These are phyloP conservation scores for Taiozyma onychis DNA, from an alignment of 1,139 yeast genomes.

Conservation along the genomic window DNA sequence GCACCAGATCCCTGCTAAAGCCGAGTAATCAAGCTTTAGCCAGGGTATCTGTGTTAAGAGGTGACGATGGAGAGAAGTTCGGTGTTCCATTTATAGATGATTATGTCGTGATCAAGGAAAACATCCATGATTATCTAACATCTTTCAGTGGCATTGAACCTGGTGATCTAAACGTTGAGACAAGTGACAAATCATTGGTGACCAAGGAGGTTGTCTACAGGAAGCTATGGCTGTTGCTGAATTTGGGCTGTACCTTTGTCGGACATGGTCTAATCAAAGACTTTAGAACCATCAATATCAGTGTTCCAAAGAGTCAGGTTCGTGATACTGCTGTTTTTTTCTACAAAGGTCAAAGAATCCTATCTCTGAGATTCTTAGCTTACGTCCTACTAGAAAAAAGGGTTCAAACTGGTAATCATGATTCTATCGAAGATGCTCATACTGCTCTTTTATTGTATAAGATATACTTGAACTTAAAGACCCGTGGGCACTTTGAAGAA, in stretches of 20 bases:
- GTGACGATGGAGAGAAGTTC: slow-evolving; percentile 55
- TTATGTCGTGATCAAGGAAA: slow-evolving; percentile 69
- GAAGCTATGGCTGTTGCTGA: slow-evolving; percentile 80
- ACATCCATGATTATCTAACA: slow-evolving; percentile 81
- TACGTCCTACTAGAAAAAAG: slow-evolving; percentile 68
- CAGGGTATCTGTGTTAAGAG: slow-evolving; percentile 81
- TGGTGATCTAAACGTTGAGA: slow-evolving; percentile 76
- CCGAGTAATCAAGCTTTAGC: slow-evolving; percentile 82
- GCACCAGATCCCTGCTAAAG: slow-evolving; percentile 58
- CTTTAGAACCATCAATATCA: slow-evolving; percentile 86
- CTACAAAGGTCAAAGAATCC: slow-evolving; percentile 64
- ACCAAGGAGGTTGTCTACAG: slow-evolving; percentile 82
- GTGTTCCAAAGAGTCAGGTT: slow-evolving; percentile 79
- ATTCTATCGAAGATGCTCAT: slow-evolving; percentile 92
- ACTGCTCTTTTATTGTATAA: slow-evolving; percentile 78
- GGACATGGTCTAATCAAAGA: slow-evolving; percentile 94
- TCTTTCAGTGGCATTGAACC: slow-evolving; percentile 89
- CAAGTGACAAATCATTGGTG: slow-evolving; percentile 67
- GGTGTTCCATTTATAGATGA: slow-evolving; percentile 66
- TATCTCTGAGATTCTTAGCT: slow-evolving; percentile 86
- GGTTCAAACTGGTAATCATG: slow-evolving; percentile 92
- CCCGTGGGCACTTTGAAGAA: slow-evolving; percentile 52
- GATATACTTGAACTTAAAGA: slow-evolving; percentile 58
- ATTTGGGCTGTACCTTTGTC: slow-evolving; percentile 85
- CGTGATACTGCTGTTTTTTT: slow-evolving; percentile 84